Percentiles rank a stretch among this genome's conserved stretches.
These are phyloP conservation scores for Xenoacremonium recifei DNA, from an alignment of 2,329 filamentous ascomycete species.

Conservation along the genomic window DNA sequence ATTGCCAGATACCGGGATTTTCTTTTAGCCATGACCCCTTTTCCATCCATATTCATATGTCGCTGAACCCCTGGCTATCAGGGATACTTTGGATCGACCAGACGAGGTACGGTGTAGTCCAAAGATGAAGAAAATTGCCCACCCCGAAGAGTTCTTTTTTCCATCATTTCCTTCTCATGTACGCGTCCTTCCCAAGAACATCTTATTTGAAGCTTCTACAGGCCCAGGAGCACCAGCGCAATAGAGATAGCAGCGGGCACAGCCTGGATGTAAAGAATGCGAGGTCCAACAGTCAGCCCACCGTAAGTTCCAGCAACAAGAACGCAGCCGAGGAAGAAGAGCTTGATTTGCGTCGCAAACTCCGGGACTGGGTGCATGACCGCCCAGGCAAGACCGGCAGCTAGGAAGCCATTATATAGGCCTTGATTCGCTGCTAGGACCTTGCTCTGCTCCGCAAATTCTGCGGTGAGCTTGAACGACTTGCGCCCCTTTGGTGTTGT, in stretches of 20 bases:
- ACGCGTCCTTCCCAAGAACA: too few relatives aligned
- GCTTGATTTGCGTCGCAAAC: slow-evolving; percentile 41
- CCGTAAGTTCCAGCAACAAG: slow-evolving; percentile 45
- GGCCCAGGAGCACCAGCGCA: slow-evolving; percentile 26
- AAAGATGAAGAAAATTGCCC: too few relatives aligned
- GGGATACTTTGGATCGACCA: too few relatives aligned
- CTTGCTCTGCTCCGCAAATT: slow-evolving; percentile 45
- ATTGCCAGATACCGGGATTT: too few relatives aligned
- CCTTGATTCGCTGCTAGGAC: slow-evolving; percentile 50
- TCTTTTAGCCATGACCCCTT: too few relatives aligned
- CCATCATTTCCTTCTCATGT: too few relatives aligned
- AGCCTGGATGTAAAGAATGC: slow-evolving; percentile 44
- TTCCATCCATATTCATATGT: too few relatives aligned
- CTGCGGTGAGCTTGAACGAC: slow-evolving; percentile 42
- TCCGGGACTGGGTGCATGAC: slow-evolving; percentile 42
- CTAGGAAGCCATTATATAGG: slow-evolving; percentile 53
- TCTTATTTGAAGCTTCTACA: too few relatives aligned
- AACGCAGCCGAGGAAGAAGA: slow-evolving; percentile 49
- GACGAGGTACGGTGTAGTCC: too few relatives aligned
- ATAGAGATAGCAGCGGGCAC: slow-evolving; percentile 29
- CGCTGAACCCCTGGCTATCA: too few relatives aligned
- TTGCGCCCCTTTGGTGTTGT: slow-evolving; percentile 43
- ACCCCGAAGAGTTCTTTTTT: too few relatives aligned
- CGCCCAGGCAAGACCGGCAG: slow-evolving; percentile 47
- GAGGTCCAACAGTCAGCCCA: slow-evolving; percentile 37